Conservation (phyloP, 768 basidiomycete genomes). For the Scleroderma bovista region DNA sequence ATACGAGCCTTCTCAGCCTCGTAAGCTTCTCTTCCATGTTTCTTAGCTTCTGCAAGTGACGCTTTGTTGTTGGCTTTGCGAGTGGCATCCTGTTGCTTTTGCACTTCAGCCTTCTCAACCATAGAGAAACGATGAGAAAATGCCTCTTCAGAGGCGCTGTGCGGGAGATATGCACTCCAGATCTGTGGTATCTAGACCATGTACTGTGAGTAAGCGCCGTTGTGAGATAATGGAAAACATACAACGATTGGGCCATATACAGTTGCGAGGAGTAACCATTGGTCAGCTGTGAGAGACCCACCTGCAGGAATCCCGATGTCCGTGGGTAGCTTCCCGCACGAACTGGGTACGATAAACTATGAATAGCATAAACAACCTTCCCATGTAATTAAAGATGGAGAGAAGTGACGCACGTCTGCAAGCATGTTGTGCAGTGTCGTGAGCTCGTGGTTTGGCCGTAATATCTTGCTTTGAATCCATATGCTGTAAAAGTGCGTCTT, state of each 20-base stretch:
- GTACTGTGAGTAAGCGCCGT: background rate
- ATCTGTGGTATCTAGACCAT: slow-evolving; percentile 23
- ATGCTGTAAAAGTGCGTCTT: slow-evolving; percentile 24
- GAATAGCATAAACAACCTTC: background rate
- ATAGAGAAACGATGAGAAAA: background rate
- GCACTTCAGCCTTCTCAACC: background rate
- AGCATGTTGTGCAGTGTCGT: background rate
- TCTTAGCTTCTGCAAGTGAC: background rate
- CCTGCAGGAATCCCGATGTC: slow-evolving; percentile 28
- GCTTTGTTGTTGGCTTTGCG: background rate
- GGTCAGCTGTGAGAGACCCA: slow-evolving; percentile 31
- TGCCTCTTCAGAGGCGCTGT: background rate
- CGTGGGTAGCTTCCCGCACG: slow-evolving; percentile 14
- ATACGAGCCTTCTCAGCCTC: slow-evolving; percentile 1
- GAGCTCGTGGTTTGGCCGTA: slow-evolving; percentile 2
- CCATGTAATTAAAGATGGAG: background rate
- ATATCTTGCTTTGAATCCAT: slow-evolving; percentile 19
- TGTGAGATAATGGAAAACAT: slow-evolving; percentile 2
- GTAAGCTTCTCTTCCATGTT: background rate
- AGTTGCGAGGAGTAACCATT: slow-evolving; percentile 26
- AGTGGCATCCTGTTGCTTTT: background rate
- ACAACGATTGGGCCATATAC: slow-evolving; percentile 27
- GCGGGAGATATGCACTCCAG: slow-evolving; percentile 15
- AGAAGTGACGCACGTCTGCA: background rate
- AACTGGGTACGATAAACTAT: slow-evolving; percentile 1